Base-by-base conservation (phyloP, 768 basidiomycete genomes). In the Amanita muscaria region DNA sequence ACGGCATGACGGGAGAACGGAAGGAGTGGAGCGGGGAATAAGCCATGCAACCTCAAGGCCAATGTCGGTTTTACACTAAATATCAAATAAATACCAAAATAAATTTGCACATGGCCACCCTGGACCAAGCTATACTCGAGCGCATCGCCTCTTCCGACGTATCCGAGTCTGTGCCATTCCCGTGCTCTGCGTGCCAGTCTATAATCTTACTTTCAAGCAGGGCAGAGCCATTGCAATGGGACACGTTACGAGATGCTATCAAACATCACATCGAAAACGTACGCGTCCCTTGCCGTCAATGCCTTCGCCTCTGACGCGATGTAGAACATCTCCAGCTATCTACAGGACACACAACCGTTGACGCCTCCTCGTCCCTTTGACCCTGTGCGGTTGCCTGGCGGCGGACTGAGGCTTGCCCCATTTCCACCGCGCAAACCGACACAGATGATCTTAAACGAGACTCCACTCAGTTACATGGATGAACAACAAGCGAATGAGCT, bases 211-310 rank as follows among this genome's bases (percentile, higher is more conserved):
- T 36, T 33, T 51, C 47, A 40, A 41, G 38, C 48, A 44, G 47
- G 40, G 33, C 63, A 83, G 83, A 54, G 65, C 68, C 53, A 14
- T 24, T 46, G 12, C 81, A 85, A 56, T 92, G 88, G 89, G 53
- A 68, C 15, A 61, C 69, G 31, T 68, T 91, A 34, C 76, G 84
- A 30, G 73, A 81, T 55, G 75, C 78, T 44, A 77, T 91, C 59
- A 88, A 88, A 59, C 59, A 72, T 58, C 87, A 79, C 60, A 66
- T 89, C 9, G 63, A 72, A 54, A 66, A 86, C 68, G 88, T 88
- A 52, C 43, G 33, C 51, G 40, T 32, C 25, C 37, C 23, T 40
- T 31, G 43, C 35, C 19, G 29, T 25, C 42, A 35, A 14, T 23
- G 44, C 15, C 27, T 19, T n/a, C 19, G 30, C 18, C 29, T 21